Conservation (phyloP, 768 basidiomycete genomes). For the Phaffia tasmanica region DNA sequence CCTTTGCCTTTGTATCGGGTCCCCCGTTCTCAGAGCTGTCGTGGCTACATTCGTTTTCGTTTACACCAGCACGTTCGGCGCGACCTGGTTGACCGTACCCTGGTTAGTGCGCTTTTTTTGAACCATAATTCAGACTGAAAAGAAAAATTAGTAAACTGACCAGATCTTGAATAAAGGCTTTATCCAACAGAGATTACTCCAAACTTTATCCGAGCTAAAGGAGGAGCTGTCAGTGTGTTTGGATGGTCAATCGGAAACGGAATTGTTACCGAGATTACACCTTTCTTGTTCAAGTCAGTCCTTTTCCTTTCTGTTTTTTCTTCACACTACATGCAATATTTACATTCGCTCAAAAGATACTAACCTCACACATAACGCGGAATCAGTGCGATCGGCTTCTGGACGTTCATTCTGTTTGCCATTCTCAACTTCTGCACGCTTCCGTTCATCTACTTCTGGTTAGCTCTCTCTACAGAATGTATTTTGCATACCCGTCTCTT, state of each 20-base stretch:
- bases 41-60: slow-evolving; percentile 26
- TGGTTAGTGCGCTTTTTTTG: slow-evolving; percentile 13
- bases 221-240: slow-evolving; percentile 26
- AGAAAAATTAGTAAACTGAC: not conserved
- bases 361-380: not conserved
- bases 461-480: not conserved
- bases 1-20: not conserved
- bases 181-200: slow-evolving; percentile 30
- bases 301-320: slow-evolving; percentile 16
- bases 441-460: slow-evolving; percentile 20
- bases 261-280: slow-evolving; percentile 27
- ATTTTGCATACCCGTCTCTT: not conserved
- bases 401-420: slow-evolving; percentile 24
- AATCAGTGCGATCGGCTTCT: not conserved
- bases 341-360: not conserved
- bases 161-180: not conserved
- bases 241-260: slow-evolving; percentile 28
- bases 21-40: slow-evolving; percentile 14
- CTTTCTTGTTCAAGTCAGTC: slow-evolving; percentile 29
- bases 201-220: slow-evolving; percentile 27
- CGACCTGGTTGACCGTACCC: slow-evolving; percentile 30
- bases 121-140: not conserved
- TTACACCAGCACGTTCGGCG: slow-evolving; percentile 29
- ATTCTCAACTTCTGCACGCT: slow-evolving; percentile 13
- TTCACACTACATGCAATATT: no score